Evolutionary conservation across 176 grass and related monocot genomes (phyloP), one percentile per base, ranked within the genome.

Genomic region (Oryza glumipatula): DNA sequence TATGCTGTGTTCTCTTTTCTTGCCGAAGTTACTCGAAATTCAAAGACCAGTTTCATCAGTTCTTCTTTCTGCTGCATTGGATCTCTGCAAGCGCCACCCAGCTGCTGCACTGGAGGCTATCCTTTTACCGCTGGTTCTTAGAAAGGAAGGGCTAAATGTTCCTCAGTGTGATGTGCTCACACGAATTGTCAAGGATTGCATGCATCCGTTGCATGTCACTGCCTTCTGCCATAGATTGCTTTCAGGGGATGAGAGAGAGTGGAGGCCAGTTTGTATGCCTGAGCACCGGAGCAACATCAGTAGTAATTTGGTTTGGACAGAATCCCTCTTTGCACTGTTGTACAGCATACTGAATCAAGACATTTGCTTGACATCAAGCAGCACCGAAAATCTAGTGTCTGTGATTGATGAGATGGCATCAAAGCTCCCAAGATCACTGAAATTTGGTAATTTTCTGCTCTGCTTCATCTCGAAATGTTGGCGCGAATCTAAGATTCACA

Each of bases 391-490:
- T 38, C 88, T 98, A 47, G 83, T 91, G 68, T 85, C n/a, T 3
- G 88, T 92, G 64, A 85, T 88, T 49, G 80, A 88, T 90, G 89
- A 88, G 43, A 82, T 79, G 76, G 85, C 91, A 35, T 70, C 24
- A 21, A 58, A 95, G 72, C 87, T 95, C 33, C 73, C 82, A 0
- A 92, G 51, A 30, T 95, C 95, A 9, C 77, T 90, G n/a, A 95
- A 98, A 85, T 98, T 98, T 83, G 73, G 91, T 35, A 94, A 91
- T 33, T 92, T 98, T 74, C 65, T 98, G n/a, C 38, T 85, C 28
- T 92, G 87, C 83, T 90, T 98, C 1, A 45, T 95, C 22, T 82
- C 75, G 0, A 95, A 93, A 75, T 93, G 90, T 70, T 84, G 75
- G 45, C 52, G 72, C 26, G 85, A 76, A 65, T 89, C 84, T 64